These are phyloP conservation scores for Testicularia cyperi DNA, from an alignment of 1,284 basidiomycete genomes.

Conservation along the genomic window DNA sequence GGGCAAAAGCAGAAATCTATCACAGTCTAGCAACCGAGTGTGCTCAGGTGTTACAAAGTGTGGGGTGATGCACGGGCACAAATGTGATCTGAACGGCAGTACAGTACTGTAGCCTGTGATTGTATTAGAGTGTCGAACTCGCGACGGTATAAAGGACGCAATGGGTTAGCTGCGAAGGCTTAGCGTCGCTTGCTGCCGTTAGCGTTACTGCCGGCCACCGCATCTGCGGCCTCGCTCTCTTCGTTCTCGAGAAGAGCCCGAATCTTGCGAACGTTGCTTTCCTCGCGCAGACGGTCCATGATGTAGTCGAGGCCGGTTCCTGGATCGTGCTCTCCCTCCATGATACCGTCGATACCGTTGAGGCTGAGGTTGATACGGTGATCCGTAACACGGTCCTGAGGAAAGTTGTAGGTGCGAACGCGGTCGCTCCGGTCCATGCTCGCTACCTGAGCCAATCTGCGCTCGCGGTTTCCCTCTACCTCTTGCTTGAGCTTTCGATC, in stretches of 20 bases:
- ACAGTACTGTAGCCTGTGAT: too few relatives aligned
- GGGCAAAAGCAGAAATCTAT: too few relatives aligned
- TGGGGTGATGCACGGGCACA: too few relatives aligned
- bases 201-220: neutral
- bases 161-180: too few relatives aligned
- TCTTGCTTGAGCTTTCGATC: constrained; percentile 52
- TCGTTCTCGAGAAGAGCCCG: constrained; percentile 38
- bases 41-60: too few relatives aligned
- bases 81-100: too few relatives aligned
- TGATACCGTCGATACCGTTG: constrained; percentile 47
- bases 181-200: too few relatives aligned
- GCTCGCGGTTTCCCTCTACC: constrained; percentile 42
- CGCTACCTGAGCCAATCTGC: constrained; percentile 50
- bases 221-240: constrained; percentile 22
- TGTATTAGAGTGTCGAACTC: too few relatives aligned
- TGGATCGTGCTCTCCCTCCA: constrained; percentile 54
- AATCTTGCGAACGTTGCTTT: constrained; percentile 34
- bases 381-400: constrained; percentile 58
- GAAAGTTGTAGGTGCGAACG: constrained; percentile 58
- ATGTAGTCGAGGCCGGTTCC: constrained; percentile 44
- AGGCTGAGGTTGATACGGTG: constrained; percentile 53
- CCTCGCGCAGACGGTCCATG: constrained; percentile 31
- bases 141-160: too few relatives aligned
- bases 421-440: constrained; percentile 56
- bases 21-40: too few relatives aligned